Percentiles rank a stretch among this genome's conserved stretches.
Evolutionary conservation across 768 basidiomycete species (phyloP).

Genomic region (Trametes cingulata): DNA sequence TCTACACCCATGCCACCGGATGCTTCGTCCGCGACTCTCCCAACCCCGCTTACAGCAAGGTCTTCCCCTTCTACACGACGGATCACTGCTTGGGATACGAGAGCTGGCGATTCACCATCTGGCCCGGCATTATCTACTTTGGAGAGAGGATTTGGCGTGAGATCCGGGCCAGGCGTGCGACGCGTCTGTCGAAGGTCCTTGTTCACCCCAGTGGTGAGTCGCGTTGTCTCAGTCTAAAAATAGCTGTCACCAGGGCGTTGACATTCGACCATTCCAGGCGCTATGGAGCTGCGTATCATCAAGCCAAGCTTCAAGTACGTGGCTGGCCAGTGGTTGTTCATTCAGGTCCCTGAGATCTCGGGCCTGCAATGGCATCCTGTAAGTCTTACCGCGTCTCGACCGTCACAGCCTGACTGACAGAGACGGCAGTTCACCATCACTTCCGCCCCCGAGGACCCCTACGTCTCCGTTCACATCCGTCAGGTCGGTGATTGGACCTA

Average conservation of each 20-base stretch:
- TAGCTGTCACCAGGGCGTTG: constrained; percentile 1
- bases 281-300: constrained; percentile 90
- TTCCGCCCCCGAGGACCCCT: constrained; percentile 92
- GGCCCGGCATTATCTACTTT: constrained; percentile 90
- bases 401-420: neutral
- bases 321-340: constrained; percentile 89
- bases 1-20: constrained; percentile 89
- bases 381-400: constrained; percentile 34
- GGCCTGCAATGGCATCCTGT: constrained; percentile 94
- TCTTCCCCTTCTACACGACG: constrained; percentile 88
- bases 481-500: constrained; percentile 91
- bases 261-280: constrained; percentile 45
- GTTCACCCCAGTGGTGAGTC: constrained; percentile 82
- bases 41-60: constrained; percentile 62
- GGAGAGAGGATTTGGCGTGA: constrained; percentile 85
- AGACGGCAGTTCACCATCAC: constrained; percentile 83
- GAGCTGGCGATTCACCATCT: constrained; percentile 90
- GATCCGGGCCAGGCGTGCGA: constrained; percentile 75
- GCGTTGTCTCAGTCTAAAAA: constrained; percentile 2
- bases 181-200: constrained; percentile 81
- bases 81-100: constrained; percentile 89
- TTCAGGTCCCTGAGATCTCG: constrained; percentile 87
- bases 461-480: constrained; percentile 88
- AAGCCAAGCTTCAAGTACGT: constrained; percentile 93
- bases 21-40: constrained; percentile 92